Evolutionary conservation across 2,329 filamentous ascomycete genomes (phyloP), one percentile per base, ranked within the genome.

Genomic region (Emergomyces pasteurianus): DNA sequence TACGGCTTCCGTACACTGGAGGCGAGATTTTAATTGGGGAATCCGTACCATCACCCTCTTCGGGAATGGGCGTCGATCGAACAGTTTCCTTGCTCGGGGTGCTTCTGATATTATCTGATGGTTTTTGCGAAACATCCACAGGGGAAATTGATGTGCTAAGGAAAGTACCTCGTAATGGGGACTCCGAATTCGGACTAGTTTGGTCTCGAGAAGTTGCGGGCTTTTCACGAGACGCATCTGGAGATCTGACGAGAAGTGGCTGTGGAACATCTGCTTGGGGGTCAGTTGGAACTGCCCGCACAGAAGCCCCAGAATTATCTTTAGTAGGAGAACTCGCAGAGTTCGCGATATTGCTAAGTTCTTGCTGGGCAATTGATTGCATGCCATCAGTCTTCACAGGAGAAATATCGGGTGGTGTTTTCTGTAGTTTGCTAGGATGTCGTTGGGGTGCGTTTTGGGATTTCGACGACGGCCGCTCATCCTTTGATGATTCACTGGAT

Each of bases 1-100:
- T 61, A 63, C 70, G 67, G 50, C 67, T 67, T 34, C 71, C 67
- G 34, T 68, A 68, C 61, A 79, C 79, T 36, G 81, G 71, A 1
- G 84, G 84, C 21, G 86, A 87, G 3, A 87, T 79, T 63, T 86
- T 79, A 1, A 87, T 80, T 2, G 87, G 87, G 2, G 88, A 90
- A 71, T 89, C 87, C 7, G 85, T 85, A 46, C 85, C 72, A 54
- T 66, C 65, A n/a, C 69, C 68, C 21, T 66, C 65, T 53, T 64
- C 64, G 52, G 66, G 16, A 8, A 43, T 52, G 23, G 58, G 8
- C 8, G 38, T 21, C 8, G 28, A 26, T 43, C 58, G 47, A 28
- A 42, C 18, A 46, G 40, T 59, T n/a, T 52, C 57, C 14, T 58
- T 58, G 26, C 36, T 52, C 10, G 57, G 34, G 23, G 21, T 28